These are phyloP conservation scores for Penicillium sp. DNA, from an alignment of 2,329 filamentous ascomycete species.

Conservation along the genomic window DNA sequence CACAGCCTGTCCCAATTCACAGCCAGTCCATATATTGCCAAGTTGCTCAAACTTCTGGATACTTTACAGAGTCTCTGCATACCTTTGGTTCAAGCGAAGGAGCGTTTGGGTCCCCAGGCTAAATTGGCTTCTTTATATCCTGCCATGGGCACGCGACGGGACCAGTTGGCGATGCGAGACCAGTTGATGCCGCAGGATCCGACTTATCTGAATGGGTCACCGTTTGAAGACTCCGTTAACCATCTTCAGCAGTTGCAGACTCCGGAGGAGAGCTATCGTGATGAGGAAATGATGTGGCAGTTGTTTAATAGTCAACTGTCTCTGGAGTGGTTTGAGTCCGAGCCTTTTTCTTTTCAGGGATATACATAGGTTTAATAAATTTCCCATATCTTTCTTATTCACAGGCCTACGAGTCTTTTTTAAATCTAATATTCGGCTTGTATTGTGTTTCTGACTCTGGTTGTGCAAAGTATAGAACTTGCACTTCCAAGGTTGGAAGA, in stretches of 20 bases:
- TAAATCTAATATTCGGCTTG: too few relatives aligned
- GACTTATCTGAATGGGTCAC: neutral
- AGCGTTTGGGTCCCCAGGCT: conserved; percentile 4
- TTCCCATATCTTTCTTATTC: neutral
- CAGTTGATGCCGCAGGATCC: neutral
- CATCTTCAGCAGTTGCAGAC: neutral
- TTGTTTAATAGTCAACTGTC: conserved; percentile 26
- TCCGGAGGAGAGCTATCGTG: neutral
- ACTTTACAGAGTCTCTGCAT: conserved; percentile 15
- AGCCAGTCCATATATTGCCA: conserved; percentile 20
- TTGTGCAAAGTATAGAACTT: too few relatives aligned
- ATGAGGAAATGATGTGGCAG: conserved; percentile 25
- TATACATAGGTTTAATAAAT: neutral
- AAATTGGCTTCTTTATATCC: conserved; percentile 13
- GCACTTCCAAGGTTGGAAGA: too few relatives aligned
- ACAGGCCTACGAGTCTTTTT: too few relatives aligned
- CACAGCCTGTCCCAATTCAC: conserved; percentile 18
- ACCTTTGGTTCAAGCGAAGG: conserved; percentile 13
- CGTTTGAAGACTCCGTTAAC: neutral
- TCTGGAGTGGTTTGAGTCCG: conserved; percentile 19
- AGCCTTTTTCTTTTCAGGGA: neutral
- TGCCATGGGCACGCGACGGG: neutral
- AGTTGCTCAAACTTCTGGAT: conserved; percentile 17
- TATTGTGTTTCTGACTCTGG: too few relatives aligned
- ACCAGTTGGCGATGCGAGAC: neutral